Conservation (phyloP, 257 asterid species). For the Cordia subcordata region DNA sequence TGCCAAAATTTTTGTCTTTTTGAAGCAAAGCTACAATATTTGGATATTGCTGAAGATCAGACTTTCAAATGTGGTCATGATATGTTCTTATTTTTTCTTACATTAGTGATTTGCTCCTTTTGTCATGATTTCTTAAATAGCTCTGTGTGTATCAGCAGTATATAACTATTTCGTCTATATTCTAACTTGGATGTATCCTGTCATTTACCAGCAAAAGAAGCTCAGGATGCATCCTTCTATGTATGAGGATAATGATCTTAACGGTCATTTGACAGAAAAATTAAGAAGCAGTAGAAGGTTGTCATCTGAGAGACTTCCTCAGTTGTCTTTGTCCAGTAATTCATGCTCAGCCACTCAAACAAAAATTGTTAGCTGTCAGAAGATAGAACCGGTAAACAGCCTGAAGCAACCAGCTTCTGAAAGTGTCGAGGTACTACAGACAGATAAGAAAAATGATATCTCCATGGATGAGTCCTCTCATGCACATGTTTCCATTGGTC, state of each 20-base stretch:
- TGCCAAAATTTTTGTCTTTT: no score
- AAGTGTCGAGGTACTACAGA: slow-evolving; percentile 14
- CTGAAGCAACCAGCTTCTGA: slow-evolving; percentile 14
- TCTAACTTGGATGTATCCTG: no score
- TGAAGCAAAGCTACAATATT: no score
- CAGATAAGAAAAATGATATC: slow-evolving; percentile 8
- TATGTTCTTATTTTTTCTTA: no score
- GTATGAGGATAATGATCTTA: slow-evolving; percentile 41
- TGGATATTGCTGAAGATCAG: no score
- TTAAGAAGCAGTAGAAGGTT: slow-evolving; percentile 52
- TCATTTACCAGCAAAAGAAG: slow-evolving; percentile 39
- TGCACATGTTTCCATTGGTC: slow-evolving; percentile 40
- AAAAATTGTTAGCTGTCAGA: slow-evolving; percentile 22
- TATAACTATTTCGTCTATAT: no score
- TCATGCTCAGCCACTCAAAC: slow-evolving; percentile 24
- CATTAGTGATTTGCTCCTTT: no score
- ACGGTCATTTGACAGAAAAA: slow-evolving; percentile 32
- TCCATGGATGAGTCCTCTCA: slow-evolving; percentile 19
- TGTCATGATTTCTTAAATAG: no score
- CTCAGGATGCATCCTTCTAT: slow-evolving; percentile 59
- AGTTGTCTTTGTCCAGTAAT: slow-evolving; percentile 38
- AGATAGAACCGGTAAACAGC: slow-evolving; percentile 20
- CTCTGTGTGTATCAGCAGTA: no score
- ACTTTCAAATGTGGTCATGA: no score
- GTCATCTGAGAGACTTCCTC: slow-evolving; percentile 19